Evolutionary conservation across 441 rosid species (phyloP), one percentile per base, ranked within the genome.

Genomic region (Populus hybrid): DNA sequence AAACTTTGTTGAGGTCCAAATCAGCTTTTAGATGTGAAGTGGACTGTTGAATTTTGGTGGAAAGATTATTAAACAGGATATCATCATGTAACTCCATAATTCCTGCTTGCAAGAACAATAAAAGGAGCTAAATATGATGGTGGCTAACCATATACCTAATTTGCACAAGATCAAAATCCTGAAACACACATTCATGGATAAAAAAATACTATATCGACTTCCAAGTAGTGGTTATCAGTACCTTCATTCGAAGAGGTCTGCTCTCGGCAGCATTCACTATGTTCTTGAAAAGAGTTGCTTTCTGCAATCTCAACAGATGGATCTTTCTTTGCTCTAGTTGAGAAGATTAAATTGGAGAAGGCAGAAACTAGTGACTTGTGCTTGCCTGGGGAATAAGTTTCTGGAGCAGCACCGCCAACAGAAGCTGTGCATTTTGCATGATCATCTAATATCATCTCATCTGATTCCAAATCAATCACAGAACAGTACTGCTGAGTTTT

Each of bases 1-100:
- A 85, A 75, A 73, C 78, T 66, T 75, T 67, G 70, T 89, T 92
- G 75, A 92, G 97, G 79, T 91, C 95, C 35, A 91, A 38, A 70
- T 69, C 75, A 70, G 77, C 67, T 65, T 46, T 73, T 72, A 79
- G 79, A 80, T 16, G 19, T 30, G 76, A 78, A 75, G 70, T 14
- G 38, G 71, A 32, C 16, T 66, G 80, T 50, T 30, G 83, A 66
- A 72, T 74, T 79, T 76, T 69, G 2, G 82, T 21, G n/a, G 70
- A 81, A 46, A 65, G 57, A 71, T 65, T 63, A 32, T 72, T 30
- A 34, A 59, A 34, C 35, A 72, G 57, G 73, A 74, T 24, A 79
- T 36, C 78, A 35, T 71, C 74, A 21, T 8, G 26, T 24, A 34
- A 36, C 57, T 67, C 79, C 74, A 21, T 76, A 75, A 50, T 40